phyloP scores from a whole-genome alignment of 2,329 filamentous ascomycete genomes.

The Fusarium sterilihyphosum region DNA sequence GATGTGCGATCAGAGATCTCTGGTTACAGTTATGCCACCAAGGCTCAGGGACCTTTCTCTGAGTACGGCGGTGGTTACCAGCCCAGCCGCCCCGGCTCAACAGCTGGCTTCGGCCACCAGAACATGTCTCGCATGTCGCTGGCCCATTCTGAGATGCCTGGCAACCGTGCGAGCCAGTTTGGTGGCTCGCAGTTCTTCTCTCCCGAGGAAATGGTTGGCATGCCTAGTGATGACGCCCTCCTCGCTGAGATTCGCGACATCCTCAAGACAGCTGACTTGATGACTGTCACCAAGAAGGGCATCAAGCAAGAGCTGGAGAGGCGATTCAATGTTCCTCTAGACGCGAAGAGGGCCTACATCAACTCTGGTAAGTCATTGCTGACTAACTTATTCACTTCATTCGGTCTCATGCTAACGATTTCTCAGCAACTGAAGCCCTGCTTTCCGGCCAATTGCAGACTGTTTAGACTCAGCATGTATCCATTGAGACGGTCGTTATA shows the following conservation, averaged over 20 bases:
- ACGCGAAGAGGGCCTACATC: constrained; percentile 91
- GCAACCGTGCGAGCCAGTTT: constrained; percentile 69
- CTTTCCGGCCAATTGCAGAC: constrained; percentile 78
- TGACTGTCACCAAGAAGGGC: constrained; percentile 98
- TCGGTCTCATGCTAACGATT: constrained; percentile 26
- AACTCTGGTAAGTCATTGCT: constrained; percentile 74
- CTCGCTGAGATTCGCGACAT: constrained; percentile 96
- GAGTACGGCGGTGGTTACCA: constrained; percentile 78
- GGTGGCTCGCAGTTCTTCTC: constrained; percentile 68
- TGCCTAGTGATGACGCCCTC: constrained; percentile 90
- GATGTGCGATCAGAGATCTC: constrained; percentile 88
- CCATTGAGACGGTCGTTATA: constrained; percentile 24
- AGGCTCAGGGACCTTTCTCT: constrained; percentile 71
- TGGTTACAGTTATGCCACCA: constrained; percentile 94
- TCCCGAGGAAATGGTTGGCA: constrained; percentile 74
- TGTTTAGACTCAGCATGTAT: constrained; percentile 17
- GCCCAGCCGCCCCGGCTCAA: constrained; percentile 66
- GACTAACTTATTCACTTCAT: not conserved
- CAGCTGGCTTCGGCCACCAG: constrained; percentile 55
- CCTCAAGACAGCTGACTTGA: constrained; percentile 88
- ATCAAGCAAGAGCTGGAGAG: constrained; percentile 94
- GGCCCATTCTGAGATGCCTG: constrained; percentile 74
- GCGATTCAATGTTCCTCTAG: constrained; percentile 86
- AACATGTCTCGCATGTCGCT: constrained; percentile 79
- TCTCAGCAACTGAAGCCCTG: constrained; percentile 77